These are phyloP conservation scores for Hordeum marinum DNA, from an alignment of 176 grass and related monocot species.

Conservation along the genomic window DNA sequence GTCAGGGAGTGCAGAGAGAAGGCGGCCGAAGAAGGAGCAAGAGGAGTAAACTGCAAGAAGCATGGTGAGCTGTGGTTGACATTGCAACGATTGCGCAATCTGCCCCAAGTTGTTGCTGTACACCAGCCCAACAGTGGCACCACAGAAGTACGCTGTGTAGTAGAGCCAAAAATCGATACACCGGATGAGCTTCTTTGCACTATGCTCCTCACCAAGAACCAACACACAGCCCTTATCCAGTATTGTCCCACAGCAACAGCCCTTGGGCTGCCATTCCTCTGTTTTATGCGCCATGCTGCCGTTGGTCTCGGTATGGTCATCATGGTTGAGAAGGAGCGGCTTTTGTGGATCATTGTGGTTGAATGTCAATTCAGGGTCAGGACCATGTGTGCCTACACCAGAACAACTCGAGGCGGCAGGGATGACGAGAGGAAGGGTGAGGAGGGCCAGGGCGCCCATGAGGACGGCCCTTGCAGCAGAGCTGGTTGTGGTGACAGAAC, in stretches of 20 bases:
- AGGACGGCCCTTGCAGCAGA: conserved; percentile 47
- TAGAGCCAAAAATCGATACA: conserved; percentile 90
- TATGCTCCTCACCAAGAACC: conserved; percentile 69
- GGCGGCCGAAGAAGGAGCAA: conserved; percentile 82
- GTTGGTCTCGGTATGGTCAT: not conserved
- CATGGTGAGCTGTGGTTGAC: conserved; percentile 54
- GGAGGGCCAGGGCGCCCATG: conserved; percentile 60
- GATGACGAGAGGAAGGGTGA: conserved; percentile 55
- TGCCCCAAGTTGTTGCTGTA: conserved; percentile 97
- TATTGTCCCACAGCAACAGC: conserved; percentile 24
- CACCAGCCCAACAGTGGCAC: conserved; percentile 74
- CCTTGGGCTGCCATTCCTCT: not conserved
- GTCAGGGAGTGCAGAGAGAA: conserved; percentile 71
- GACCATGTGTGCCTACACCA: not conserved
- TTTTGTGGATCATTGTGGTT: conserved; percentile 23
- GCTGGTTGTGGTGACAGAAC: conserved; percentile 41
- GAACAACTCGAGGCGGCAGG: conserved; percentile 46
- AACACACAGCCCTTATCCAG: conserved; percentile 34
- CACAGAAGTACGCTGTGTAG: conserved; percentile 81
- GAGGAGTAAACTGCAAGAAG: conserved; percentile 84
- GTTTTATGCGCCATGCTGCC: not conserved
- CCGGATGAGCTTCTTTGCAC: conserved; percentile 53
- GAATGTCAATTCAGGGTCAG: conserved; percentile 7
- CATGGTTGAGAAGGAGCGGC: conserved; percentile 17
- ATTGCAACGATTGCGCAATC: conserved; percentile 67